Percentiles rank a stretch among this genome's conserved stretches.
Conservation (phyloP, 2,329 filamentous ascomycete species). For the Chlorencoelia australis region DNA sequence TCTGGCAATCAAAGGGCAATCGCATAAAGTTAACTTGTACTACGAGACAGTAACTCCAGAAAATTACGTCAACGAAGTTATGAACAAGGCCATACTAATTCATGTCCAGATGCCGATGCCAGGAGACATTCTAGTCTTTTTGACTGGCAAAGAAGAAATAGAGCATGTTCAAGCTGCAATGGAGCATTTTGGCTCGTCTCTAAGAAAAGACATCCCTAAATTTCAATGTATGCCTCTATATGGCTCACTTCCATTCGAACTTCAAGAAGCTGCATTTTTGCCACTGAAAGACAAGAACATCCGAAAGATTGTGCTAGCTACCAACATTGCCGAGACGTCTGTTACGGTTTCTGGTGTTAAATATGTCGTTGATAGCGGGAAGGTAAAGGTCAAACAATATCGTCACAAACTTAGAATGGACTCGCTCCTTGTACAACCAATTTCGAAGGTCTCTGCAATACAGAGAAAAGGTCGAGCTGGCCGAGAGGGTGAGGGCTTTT, state of each 20-base stretch:
- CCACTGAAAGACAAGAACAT: conserved; percentile 62
- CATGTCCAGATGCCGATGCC: conserved; percentile 84
- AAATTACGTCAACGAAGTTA: conserved; percentile 65
- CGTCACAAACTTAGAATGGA: conserved; percentile 77
- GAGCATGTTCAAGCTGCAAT: conserved; percentile 71
- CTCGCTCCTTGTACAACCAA: conserved; percentile 79
- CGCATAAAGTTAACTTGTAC: conserved; percentile 71
- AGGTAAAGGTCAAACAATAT: conserved; percentile 90
- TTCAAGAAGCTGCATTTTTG: conserved; percentile 78
- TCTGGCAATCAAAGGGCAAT: conserved; percentile 68
- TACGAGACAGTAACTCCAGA: conserved; percentile 63
- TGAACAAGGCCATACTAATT: conserved; percentile 76
- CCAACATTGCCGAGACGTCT: conserved; percentile 98
- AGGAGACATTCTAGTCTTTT: conserved; percentile 84
- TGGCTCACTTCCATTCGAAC: conserved; percentile 76
- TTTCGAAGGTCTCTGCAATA: conserved; percentile 87
- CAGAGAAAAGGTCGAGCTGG: conserved; percentile 88
- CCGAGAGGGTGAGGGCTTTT: conserved; percentile 83
- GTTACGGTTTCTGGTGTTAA: conserved; percentile 90
- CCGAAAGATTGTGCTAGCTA: conserved; percentile 82
- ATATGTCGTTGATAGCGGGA: conserved; percentile 86
- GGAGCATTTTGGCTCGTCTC: conserved; percentile 63
- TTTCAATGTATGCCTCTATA: conserved; percentile 71
- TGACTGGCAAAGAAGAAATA: conserved; percentile 89
- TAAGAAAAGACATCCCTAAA: conserved; percentile 67